Base-by-base conservation (phyloP, 1,139 yeast species). In the Saccharomyces hybrid region DNA sequence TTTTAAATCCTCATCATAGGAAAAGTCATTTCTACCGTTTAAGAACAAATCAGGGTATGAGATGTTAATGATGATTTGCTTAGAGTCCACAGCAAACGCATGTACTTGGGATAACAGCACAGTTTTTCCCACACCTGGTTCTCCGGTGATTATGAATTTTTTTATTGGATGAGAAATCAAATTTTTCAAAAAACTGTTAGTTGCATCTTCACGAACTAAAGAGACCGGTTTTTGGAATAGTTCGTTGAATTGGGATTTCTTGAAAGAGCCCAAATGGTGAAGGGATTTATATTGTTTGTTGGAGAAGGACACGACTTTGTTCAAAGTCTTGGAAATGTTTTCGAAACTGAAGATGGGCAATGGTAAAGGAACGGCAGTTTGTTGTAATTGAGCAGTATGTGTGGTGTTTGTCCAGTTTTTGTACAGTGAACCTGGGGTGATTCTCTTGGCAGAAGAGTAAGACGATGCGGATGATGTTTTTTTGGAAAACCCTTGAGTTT, bases 101-200 rank as follows among this genome's bases (percentile, higher is more conserved):
- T 86, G 86, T 1, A 84, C 77, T 69, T 91, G 97, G 0, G 93
- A 73, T 51, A 91, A 64, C 46, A 86, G 69, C 0, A 90, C 81
- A 2, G 93, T 80, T 73, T 91, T 91, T 9, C 98, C 98, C 9
- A 80, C 78, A 50, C 97, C 97, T 51, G 81, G 74, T 55, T 78
- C 83, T 47, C 98, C 98, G 32, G 81, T 71, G 24, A 91, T 61
- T 51, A 86, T 75, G 47, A 78, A 62, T 64, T 87, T 76, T 67
- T 83, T 86, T 11, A 71, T 67, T 64, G 1, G 81, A 74, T 0
- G 71, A 41, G 41, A 47, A 12, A 59, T 51, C 21, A 66, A 42
- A 11, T 56, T 31, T 3, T 57, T 52, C 34, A 64, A 51, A 16
- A 69, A 57, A 16, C 56, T 58, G 32, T 56, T 51, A 3, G 70